phyloP scores from a whole-genome alignment of 1,284 basidiomycete species.

The Coniferiporia weirii region DNA sequence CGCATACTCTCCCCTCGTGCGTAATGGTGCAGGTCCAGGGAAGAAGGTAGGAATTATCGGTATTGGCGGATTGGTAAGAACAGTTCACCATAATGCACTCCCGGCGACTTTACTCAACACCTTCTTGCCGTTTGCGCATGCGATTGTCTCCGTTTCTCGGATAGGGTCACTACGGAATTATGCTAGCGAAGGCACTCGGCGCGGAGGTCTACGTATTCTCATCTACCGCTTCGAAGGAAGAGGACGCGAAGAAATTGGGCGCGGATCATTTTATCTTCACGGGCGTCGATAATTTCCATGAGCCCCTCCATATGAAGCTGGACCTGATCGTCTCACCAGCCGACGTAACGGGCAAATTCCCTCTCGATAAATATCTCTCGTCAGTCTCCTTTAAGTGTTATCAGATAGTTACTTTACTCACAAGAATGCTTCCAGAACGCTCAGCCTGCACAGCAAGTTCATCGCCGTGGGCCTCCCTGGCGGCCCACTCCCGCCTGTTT shows the following conservation, averaged over 20 bases:
- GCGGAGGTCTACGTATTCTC: slow-evolving; percentile 49
- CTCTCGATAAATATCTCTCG: slow-evolving; percentile 33
- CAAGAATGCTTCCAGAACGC: not conserved
- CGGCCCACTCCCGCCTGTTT: slow-evolving; percentile 1
- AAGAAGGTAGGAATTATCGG: slow-evolving; percentile 66
- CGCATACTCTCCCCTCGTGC: slow-evolving; percentile 58
- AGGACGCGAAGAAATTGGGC: slow-evolving; percentile 44
- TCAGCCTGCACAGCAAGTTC: slow-evolving; percentile 13
- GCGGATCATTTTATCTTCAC: slow-evolving; percentile 36
- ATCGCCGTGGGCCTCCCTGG: slow-evolving; percentile 14
- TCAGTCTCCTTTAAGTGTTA: not conserved
- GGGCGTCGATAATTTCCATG: slow-evolving; percentile 25
- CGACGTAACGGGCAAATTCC: slow-evolving; percentile 29
- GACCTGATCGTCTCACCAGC: slow-evolving; percentile 42
- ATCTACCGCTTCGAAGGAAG: slow-evolving; percentile 41
- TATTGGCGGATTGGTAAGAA: slow-evolving; percentile 41
- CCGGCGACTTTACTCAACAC: no score
- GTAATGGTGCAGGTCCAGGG: slow-evolving; percentile 57
- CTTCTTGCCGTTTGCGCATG: not conserved
- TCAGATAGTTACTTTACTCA: no score
- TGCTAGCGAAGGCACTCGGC: slow-evolving; percentile 45
- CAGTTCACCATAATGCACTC: not conserved
- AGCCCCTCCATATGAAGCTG: slow-evolving; percentile 29
- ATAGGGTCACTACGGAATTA: slow-evolving; percentile 40
- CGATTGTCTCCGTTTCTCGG: slow-evolving; percentile 29